Evolutionary conservation across 352 stramenopile genomes (phyloP).

Genomic region (Phytophthora uliginosa): DNA sequence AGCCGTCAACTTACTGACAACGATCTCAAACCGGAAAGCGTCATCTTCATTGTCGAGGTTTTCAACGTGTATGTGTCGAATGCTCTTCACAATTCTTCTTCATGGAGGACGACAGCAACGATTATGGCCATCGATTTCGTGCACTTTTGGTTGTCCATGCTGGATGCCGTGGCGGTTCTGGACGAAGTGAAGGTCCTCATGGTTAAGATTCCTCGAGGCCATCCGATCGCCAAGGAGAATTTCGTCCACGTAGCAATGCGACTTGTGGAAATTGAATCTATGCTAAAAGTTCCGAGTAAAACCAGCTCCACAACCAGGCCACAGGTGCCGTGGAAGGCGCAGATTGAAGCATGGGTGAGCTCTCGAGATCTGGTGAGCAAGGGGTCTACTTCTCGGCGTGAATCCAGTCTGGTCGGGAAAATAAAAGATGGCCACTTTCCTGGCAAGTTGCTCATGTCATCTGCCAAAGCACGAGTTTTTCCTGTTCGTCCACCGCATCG

Average conservation of each 20-base stretch:
- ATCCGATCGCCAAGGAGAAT: constrained; percentile 10
- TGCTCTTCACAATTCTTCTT: constrained; percentile 22
- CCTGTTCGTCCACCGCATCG: constrained; percentile 9
- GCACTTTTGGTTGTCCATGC: constrained; percentile 7
- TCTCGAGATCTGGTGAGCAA: constrained; percentile 1
- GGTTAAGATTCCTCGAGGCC: constrained; percentile 7
- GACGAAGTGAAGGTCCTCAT: constrained; percentile 7
- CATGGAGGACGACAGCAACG: constrained; percentile 1
- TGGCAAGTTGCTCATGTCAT: not conserved
- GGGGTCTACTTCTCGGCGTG: not conserved
- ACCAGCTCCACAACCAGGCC: not conserved
- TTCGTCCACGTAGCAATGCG: constrained; percentile 24
- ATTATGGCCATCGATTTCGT: constrained; percentile 5
- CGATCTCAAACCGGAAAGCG: constrained; percentile 47
- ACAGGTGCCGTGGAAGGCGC: constrained; percentile 8
- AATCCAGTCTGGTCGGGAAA: not conserved
- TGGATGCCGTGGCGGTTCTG: constrained; percentile 4
- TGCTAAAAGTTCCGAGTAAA: not conserved
- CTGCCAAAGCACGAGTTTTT: constrained; percentile 15
- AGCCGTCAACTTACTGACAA: constrained; percentile 24
- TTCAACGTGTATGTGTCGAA: constrained; percentile 60
- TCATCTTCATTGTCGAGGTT: constrained; percentile 66
- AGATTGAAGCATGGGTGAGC: constrained; percentile 16
- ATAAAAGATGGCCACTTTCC: not conserved
- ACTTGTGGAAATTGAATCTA: constrained; percentile 8